phyloP scores from a whole-genome alignment of 2,329 filamentous ascomycete species.

The Xylariaceae sp. region DNA sequence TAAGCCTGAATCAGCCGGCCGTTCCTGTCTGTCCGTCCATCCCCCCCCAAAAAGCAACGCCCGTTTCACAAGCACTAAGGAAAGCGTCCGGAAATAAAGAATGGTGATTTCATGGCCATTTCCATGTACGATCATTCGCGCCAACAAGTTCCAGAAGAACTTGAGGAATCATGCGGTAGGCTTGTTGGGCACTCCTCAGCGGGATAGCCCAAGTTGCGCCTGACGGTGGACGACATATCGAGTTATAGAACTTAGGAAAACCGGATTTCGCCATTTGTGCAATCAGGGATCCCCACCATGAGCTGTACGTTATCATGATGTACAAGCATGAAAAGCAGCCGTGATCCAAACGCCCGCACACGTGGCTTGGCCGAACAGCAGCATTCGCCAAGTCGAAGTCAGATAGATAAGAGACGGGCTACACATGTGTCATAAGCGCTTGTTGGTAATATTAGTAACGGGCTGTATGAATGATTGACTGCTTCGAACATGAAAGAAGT shows the following conservation, averaged over 20 bases:
- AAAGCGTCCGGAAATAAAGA: too few species aligned
- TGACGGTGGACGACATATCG: too few species aligned
- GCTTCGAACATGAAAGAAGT: too few species aligned
- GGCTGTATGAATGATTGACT: neutral
- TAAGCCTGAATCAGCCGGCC: neutral
- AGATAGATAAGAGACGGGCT: neutral
- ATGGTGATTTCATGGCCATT: too few species aligned
- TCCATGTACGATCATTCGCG: too few species aligned
- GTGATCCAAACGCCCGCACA: conserved; percentile 13
- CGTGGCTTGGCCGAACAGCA: conserved; percentile 11
- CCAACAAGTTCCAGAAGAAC: too few species aligned
- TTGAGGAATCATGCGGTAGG: too few species aligned
- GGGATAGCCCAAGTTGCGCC: too few species aligned
- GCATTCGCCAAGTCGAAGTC: conserved; percentile 12
- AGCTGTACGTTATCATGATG: neutral
- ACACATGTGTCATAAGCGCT: neutral
- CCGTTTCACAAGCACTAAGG: neutral
- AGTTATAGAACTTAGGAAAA: too few species aligned
- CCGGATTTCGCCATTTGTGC: too few species aligned
- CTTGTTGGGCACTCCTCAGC: too few species aligned
- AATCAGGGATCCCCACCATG: too few species aligned
- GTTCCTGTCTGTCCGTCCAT: neutral
- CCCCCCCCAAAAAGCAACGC: neutral
- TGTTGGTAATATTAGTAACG: neutral
- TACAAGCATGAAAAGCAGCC: neutral